Evolutionary conservation across 2,329 filamentous ascomycete species (phyloP).

Genomic region (Cladorrhinum sp.): DNA sequence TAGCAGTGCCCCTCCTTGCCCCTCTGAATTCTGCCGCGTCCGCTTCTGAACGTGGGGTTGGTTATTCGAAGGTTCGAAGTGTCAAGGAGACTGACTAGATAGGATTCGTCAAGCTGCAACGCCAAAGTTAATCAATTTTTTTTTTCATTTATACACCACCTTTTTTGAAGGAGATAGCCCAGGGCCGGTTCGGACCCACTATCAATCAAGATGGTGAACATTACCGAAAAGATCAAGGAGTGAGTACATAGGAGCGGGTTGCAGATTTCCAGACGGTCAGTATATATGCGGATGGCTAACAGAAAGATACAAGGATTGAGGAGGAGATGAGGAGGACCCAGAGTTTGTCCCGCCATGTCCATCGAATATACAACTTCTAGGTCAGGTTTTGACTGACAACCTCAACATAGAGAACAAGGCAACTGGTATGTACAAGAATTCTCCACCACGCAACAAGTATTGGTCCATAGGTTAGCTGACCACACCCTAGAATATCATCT

Average conservation of each 20-base stretch:
- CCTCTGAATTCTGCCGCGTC: constrained; percentile 28
- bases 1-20: constrained; percentile 17
- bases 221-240: constrained; percentile 99
- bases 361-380: background rate
- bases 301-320: constrained; percentile 73
- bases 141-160: background rate
- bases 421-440: constrained; percentile 65
- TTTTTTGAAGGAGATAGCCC: constrained; percentile 22
- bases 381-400: constrained; percentile 22
- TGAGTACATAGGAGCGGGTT: constrained; percentile 42
- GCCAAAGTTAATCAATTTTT: constrained; percentile 1
- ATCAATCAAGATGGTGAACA: constrained; percentile 81
- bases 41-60: constrained; percentile 25
- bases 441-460: background rate
- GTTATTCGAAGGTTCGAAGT: background rate
- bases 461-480: constrained; percentile 3
- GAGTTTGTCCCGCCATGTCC: constrained; percentile 59
- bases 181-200: constrained; percentile 26
- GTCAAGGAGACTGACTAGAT: background rate
- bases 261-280: background rate
- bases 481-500: constrained; percentile 83
- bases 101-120: constrained; percentile 11
- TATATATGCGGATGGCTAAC: constrained; percentile 12
- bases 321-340: constrained; percentile 99
- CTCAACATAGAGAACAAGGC: constrained; percentile 83